These are phyloP conservation scores for Apophysomyces variabilis DNA, from an alignment of 371 early-diverging fungal genomes.

Conservation along the genomic window DNA sequence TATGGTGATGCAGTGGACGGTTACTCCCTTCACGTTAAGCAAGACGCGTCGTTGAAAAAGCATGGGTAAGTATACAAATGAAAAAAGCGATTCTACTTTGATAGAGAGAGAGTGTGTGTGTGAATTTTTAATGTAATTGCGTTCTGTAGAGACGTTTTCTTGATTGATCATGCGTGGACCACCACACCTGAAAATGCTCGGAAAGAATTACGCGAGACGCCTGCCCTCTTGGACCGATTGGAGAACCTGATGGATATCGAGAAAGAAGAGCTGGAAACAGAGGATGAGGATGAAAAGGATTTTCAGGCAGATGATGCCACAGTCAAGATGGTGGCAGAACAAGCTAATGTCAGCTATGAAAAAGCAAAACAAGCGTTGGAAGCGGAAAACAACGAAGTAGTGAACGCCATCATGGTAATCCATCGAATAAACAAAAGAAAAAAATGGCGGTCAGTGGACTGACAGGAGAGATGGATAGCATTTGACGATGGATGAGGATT, in stretches of 20 bases:
- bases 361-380: conserved; percentile 62
- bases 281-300: conserved; percentile 37
- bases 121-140: not conserved
- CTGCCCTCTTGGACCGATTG: conserved; percentile 62
- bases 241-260: conserved; percentile 67
- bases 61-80: conserved; percentile 44
- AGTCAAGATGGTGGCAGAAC: conserved; percentile 61
- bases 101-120: too few species aligned
- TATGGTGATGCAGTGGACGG: conserved; percentile 59
- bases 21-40: conserved; percentile 63
- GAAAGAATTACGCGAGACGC: conserved; percentile 56
- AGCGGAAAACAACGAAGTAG: conserved; percentile 63
- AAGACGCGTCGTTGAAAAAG: conserved; percentile 51
- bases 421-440: not conserved
- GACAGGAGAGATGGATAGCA: conserved; percentile 21
- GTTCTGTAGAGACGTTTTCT: conserved; percentile 58
- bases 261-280: conserved; percentile 43
- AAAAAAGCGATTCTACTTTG: too few species aligned
- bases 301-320: conserved; percentile 45
- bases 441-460: not conserved
- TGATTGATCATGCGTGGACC: conserved; percentile 79
- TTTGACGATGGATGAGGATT: conserved; percentile 45
- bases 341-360: conserved; percentile 60
- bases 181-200: conserved; percentile 63
- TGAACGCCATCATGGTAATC: conserved; percentile 70